Base-by-base conservation (phyloP, 2,329 filamentous ascomycete species). In the Exophiala calicioides region DNA sequence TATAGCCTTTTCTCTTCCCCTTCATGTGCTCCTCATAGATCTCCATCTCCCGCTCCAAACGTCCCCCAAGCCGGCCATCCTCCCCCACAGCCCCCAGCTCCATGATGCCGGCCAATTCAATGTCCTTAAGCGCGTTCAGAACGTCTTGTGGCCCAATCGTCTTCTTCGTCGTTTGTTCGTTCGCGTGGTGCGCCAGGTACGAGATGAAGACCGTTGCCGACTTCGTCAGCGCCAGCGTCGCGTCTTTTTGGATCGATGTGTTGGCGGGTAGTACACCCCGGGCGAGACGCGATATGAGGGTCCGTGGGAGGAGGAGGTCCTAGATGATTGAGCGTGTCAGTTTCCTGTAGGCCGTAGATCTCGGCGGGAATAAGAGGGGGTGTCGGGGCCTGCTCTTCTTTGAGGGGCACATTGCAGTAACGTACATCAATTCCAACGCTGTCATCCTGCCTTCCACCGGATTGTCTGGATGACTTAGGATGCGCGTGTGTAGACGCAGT, bases 121-220 rank as follows among this genome's bases (percentile, higher is more conserved):
- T 68, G 52, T 84, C 80, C 18, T 73, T 70, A 33, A 85, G 68
- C 1, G 80, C 81, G 29, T 74, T 73, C 55, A 83, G 71, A 32
- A 85, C 79, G 59, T 84, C 80, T 44, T 75, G 66, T 1, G 81
- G 80, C 38, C 76, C 72, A 55, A 85, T 74, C 12, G 80, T 84
- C 60, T 81, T 81, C 66, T 82, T 81, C 54, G 75, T 68, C 34
- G 80, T 80, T 58, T 76, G 73, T 58, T 84, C 80, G 59, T 81
- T 80, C 35, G 81, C 78, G 53, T 80, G 82, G 48, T 50, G n/a
- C 35, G 36, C 48, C 6, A 41, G 46, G 62, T 84, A 83, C 50
- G 78, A 84, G 13, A 85, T 77, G 63, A 85, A 85, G 3, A 85
- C 81, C 3, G 81, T 84, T 20, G 81, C 81, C 52, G 79, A 79